Conservation (phyloP, 495 filamentous ascomycete genomes). For the Neurospora discreta region DNA sequence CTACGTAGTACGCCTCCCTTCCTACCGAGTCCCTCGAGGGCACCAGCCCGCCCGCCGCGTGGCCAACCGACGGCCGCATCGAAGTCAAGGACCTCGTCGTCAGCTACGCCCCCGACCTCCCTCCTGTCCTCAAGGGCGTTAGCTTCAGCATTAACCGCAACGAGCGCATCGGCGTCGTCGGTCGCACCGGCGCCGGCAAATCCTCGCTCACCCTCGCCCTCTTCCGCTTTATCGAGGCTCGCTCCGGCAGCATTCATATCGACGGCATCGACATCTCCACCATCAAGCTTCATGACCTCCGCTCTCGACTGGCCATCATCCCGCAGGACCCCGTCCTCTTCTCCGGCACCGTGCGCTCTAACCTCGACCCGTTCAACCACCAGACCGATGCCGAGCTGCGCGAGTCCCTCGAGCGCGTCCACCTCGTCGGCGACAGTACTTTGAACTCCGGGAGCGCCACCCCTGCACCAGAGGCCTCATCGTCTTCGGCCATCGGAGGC, state of each 20-base stretch:
- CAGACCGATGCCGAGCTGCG: conserved; percentile 60
- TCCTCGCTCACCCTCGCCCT: conserved; percentile 72
- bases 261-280: conserved; percentile 69
- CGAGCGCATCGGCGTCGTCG: conserved; percentile 72
- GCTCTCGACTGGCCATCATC: conserved; percentile 70
- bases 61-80: conserved; percentile 67
- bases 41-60: conserved; percentile 56
- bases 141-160: conserved; percentile 59
- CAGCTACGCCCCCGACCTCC: conserved; percentile 64
- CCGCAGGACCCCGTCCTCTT: conserved; percentile 75
- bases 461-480: conserved; percentile 6
- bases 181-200: conserved; percentile 80
- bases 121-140: conserved; percentile 64
- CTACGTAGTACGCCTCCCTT: conserved; percentile 48
- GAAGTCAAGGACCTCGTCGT: conserved; percentile 65
- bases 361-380: conserved; percentile 71
- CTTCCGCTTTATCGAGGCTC: conserved; percentile 73
- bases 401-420: conserved; percentile 66
- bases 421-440: conserved; percentile 46
- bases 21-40: conserved; percentile 55
- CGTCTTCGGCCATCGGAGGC: conserved; percentile 7
- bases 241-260: conserved; percentile 57
- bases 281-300: conserved; percentile 60
- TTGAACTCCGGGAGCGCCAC: conserved; percentile 18
- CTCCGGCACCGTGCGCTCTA: conserved; percentile 71